These are phyloP conservation scores for Dryadomyces quercivorus DNA, from an alignment of 2,329 filamentous ascomycete species.

Conservation along the genomic window DNA sequence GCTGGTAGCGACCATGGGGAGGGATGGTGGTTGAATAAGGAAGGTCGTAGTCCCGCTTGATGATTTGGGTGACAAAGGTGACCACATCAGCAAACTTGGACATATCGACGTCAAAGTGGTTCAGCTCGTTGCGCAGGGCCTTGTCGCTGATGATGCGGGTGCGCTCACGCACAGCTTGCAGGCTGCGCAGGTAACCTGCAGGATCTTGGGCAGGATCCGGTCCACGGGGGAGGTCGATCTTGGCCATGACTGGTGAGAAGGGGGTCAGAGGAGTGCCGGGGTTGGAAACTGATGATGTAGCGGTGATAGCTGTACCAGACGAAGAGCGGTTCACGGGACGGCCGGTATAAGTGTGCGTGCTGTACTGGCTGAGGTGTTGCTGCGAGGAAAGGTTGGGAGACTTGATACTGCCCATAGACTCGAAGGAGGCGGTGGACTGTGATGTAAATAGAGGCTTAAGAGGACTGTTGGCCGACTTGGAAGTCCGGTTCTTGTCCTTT, in stretches of 20 bases:
- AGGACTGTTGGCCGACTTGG: constrained; percentile 19
- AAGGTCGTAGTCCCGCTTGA: constrained; percentile 55
- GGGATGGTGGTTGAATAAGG: constrained; percentile 53
- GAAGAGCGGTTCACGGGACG: constrained; percentile 37
- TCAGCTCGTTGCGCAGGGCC: constrained; percentile 63
- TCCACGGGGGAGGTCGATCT: constrained; percentile 69
- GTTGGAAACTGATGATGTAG: constrained; percentile 10
- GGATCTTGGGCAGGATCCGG: constrained; percentile 84
- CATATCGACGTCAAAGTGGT: constrained; percentile 84
- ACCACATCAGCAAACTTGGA: constrained; percentile 73
- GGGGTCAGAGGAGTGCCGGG: constrained; percentile 37
- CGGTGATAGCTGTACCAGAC: constrained; percentile 29
- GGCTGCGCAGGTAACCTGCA: constrained; percentile 78
- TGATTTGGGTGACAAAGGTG: constrained; percentile 79
- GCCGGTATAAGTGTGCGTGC: constrained; percentile 20
- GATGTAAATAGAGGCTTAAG: constrained; percentile 26
- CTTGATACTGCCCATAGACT: constrained; percentile 37
- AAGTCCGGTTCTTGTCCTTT: constrained; percentile 39
- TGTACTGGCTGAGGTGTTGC: constrained; percentile 10
- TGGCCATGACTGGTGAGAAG: constrained; percentile 47
- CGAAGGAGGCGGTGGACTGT: constrained; percentile 37
- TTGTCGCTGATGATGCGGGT: constrained; percentile 62
- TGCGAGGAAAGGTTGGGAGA: constrained; percentile 17
- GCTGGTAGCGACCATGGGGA: constrained; percentile 75
- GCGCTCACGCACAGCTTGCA: constrained; percentile 76